Conservation (phyloP, 495 filamentous ascomycete species). For the Penicillium ochrochloron region DNA sequence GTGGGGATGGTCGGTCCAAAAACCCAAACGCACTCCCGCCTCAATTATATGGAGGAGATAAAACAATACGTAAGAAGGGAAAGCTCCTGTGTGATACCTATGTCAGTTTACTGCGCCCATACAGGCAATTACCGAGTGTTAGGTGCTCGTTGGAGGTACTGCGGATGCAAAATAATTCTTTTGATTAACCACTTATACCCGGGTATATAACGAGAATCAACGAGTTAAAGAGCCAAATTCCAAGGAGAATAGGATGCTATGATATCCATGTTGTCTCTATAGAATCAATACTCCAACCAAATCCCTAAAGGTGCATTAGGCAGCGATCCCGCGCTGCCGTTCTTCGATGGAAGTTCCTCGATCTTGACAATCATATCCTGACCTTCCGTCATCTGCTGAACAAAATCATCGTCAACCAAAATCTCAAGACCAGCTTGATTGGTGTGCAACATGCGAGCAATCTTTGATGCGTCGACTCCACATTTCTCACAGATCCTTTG, state of each 20-base stretch:
- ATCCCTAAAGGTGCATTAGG: background rate
- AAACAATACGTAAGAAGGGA: too few relatives aligned
- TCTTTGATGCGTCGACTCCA: background rate
- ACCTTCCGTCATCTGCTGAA: background rate
- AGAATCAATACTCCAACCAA: constrained; percentile 1
- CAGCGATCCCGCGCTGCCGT: background rate
- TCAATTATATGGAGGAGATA: too few relatives aligned
- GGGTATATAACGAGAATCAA: too few relatives aligned
- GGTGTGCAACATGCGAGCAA: background rate
- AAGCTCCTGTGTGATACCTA: too few relatives aligned
- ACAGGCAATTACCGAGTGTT: too few relatives aligned
- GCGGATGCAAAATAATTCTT: too few relatives aligned
- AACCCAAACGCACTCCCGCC: too few relatives aligned
- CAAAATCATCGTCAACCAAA: background rate
- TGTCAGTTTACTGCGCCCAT: too few relatives aligned
- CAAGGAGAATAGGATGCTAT: background rate
- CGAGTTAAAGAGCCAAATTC: background rate
- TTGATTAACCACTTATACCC: too few relatives aligned
- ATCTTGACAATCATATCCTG: constrained; percentile 1
- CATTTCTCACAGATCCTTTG: background rate
- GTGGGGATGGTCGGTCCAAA: too few relatives aligned
- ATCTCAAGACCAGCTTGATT: constrained; percentile 1
- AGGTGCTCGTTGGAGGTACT: too few relatives aligned
- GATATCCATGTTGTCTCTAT: background rate
- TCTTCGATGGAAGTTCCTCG: background rate